A percentile compares a stretch with the other conserved stretches of the same genome.
Evolutionary conservation across 805 yeast genomes (phyloP).

Genomic region (Kluyveromyces starmeri): DNA sequence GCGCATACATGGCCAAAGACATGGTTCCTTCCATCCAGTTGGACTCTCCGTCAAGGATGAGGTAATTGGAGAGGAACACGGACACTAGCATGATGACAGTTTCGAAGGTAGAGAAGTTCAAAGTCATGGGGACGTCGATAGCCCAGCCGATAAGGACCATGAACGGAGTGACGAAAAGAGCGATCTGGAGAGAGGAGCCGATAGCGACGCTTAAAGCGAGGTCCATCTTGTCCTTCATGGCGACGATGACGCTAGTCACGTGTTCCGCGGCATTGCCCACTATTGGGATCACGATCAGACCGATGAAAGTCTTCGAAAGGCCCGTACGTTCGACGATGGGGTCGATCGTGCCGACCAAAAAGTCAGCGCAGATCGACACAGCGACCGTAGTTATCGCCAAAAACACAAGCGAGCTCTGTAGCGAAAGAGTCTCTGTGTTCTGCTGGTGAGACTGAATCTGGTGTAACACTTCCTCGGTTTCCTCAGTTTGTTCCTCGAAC

Average conservation of each 20-base stretch:
- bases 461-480: constrained; percentile 30
- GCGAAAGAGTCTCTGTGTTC: constrained; percentile 33
- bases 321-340: constrained; percentile 77
- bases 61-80: constrained; percentile 77
- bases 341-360: constrained; percentile 88
- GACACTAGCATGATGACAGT: constrained; percentile 86
- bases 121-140: constrained; percentile 83
- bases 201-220: constrained; percentile 94
- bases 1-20: constrained; percentile 77
- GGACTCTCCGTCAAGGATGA: constrained; percentile 87
- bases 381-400: constrained; percentile 61
- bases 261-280: constrained; percentile 99
- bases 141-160: constrained; percentile 93
- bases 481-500: constrained; percentile 50
- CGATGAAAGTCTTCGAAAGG: constrained; percentile 88
- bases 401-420: constrained; percentile 42
- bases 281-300: constrained; percentile 86
- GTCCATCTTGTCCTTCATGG: constrained; percentile 95
- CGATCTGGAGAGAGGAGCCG: constrained; percentile 92
- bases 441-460: constrained; percentile 12
- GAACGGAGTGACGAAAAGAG: constrained; percentile 91
- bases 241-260: constrained; percentile 92
- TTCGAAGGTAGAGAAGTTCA: constrained; percentile 87
- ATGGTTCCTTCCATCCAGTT: constrained; percentile 97
- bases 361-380: constrained; percentile 89